Conservation (phyloP, 768 basidiomycete genomes). For the Inosperma sp. region DNA sequence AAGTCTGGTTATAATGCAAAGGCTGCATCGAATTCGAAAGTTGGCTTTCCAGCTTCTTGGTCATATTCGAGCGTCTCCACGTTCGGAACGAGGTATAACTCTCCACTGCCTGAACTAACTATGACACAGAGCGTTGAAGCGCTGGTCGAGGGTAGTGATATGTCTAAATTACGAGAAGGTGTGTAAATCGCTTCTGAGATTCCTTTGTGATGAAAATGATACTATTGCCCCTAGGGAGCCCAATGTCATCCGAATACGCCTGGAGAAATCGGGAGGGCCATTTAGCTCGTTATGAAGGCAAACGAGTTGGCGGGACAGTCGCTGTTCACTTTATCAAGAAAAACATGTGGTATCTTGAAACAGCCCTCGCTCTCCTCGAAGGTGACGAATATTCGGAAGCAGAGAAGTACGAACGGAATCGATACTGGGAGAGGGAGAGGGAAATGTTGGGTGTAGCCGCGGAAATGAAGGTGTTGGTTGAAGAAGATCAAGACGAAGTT, state of each 20-base stretch:
- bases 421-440: conserved; percentile 19
- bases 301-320: conserved; percentile 85
- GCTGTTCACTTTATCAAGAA: conserved; percentile 98
- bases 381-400: conserved; percentile 65
- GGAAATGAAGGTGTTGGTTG: not conserved
- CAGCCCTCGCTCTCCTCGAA: conserved; percentile 81
- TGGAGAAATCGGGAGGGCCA: conserved; percentile 75
- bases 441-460: not conserved
- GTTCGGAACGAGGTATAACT: conserved; percentile 72
- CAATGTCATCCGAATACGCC: conserved; percentile 56
- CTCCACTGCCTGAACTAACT: conserved; percentile 62
- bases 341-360: conserved; percentile 94
- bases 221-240: conserved; percentile 39
- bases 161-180: conserved; percentile 72
- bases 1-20: conserved; percentile 18
- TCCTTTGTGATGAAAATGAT: not conserved
- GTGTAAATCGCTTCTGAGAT: conserved; percentile 10
- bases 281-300: conserved; percentile 54
- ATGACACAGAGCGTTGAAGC: conserved; percentile 78
- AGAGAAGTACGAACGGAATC: conserved; percentile 37
- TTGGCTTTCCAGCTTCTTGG: conserved; percentile 41
- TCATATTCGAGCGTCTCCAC: conserved; percentile 82
- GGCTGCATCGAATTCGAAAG: not conserved
- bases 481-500: not conserved
- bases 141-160: conserved; percentile 85